phyloP scores from a whole-genome alignment of 495 filamentous ascomycete species.

The Lasiosphaeris hirsuta region DNA sequence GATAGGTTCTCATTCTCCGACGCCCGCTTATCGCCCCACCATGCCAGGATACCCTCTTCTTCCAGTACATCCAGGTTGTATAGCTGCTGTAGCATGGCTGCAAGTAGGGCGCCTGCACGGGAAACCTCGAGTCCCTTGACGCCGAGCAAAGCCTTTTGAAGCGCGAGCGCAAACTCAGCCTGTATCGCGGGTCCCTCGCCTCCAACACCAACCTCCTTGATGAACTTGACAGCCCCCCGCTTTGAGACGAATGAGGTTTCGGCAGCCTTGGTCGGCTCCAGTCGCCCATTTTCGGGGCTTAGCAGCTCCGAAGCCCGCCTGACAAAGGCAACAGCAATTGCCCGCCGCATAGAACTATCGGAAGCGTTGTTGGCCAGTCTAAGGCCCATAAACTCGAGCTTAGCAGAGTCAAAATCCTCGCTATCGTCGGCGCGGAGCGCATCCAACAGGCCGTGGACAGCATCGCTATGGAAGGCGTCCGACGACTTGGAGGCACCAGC shows the following conservation, averaged over 20 bases:
- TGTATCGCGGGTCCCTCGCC: constrained; percentile 55
- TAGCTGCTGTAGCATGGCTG: constrained; percentile 73
- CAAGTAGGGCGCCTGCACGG: constrained; percentile 59
- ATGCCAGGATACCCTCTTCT: constrained; percentile 80
- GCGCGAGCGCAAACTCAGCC: constrained; percentile 74
- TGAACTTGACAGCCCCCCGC: constrained; percentile 48
- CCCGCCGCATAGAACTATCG: constrained; percentile 79
- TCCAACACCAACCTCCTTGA: constrained; percentile 50
- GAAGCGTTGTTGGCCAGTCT: constrained; percentile 86
- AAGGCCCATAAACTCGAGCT: constrained; percentile 84
- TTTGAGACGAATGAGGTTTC: constrained; percentile 50
- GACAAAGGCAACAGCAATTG: constrained; percentile 80
- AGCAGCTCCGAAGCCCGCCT: constrained; percentile 73
- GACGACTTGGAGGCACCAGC: constrained; percentile 29
- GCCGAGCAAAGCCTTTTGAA: constrained; percentile 74
- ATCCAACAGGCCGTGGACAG: constrained; percentile 77
- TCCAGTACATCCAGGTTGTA: constrained; percentile 84
- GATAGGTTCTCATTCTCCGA: constrained; percentile 62
- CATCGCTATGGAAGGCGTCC: constrained; percentile 83
- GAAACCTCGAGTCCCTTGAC: constrained; percentile 48
- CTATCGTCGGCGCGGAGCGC: constrained; percentile 57
- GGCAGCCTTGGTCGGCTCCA: constrained; percentile 63
- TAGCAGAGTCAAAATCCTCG: constrained; percentile 77
- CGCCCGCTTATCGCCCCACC: constrained; percentile 76
- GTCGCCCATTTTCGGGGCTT: constrained; percentile 46